Base-by-base conservation (phyloP, 768 basidiomycete genomes). In the Pulveroboletus sp. region DNA sequence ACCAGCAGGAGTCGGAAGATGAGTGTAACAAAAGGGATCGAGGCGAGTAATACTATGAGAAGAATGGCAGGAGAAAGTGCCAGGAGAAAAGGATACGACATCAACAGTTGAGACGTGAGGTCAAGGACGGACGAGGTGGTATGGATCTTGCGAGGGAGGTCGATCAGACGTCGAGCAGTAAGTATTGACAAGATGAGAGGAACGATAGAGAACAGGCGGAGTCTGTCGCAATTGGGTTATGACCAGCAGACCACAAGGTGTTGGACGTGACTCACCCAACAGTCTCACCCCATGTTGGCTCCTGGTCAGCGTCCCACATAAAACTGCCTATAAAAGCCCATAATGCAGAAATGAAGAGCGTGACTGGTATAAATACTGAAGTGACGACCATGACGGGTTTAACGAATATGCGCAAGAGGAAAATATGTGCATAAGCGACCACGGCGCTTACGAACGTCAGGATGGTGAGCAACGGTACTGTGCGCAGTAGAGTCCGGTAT, bases 251-350 rank as follows among this genome's bases (percentile, higher is more conserved):
- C 20, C 46, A 31, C 17, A 13, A 36, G 10, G 5, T 22, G 46
- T 29, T 35, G 32, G 16, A 54, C 38, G 36, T 14, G 13, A 71
- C 84, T 69, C 58, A 88, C 86, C 88, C 88, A 39, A 82, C 75
- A 20, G 85, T 86, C 69, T 89, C 86, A 43, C 87, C 86, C 89
- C 88, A 90, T 11, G 86, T 87, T 31, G 82, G 82, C 49, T 79
- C 80, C 35, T 64, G 63, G 47, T 69, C 62, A n/a, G 60, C 64
- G 45, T 76, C 76, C 73, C 77, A 80, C 71, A 80, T 74, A 56
- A 90, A 90, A 61, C 86, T 88, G 26, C 87, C 89, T 13, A 84
- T 73, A 65, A 92, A 91, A 1, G 89, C 87, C 81, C 89, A 89
- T 22, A 89, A 56, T 7, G 87, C 80, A 35, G 85, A 89, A 42